Percentiles rank a stretch among this genome's conserved stretches.
phyloP scores from a whole-genome alignment of 495 filamentous ascomycete genomes.

The Astrothelium subdiscretum region DNA sequence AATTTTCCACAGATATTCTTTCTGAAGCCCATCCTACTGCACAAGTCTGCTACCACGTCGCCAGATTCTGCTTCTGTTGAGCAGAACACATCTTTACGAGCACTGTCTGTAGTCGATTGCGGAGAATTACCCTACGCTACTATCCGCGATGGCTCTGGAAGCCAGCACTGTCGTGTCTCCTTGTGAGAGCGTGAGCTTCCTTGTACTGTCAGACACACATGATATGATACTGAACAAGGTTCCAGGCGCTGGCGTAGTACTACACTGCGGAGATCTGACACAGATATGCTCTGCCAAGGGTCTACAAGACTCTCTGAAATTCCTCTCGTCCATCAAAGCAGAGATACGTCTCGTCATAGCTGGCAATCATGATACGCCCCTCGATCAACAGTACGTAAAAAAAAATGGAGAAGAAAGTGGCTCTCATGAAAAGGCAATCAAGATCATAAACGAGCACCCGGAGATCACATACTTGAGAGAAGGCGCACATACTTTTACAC shows the following conservation, averaged over 20 bases:
- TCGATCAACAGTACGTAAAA: background rate
- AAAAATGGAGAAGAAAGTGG: background rate
- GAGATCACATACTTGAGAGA: background rate
- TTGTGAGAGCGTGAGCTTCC: background rate
- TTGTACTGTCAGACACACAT: background rate
- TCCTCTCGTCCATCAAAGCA: background rate
- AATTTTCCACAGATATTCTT: background rate
- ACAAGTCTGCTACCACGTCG: background rate
- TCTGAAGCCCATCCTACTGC: background rate
- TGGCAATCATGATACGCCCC: background rate
- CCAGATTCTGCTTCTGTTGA: background rate
- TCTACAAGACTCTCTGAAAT: background rate
- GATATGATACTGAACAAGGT: background rate
- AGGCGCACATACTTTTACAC: background rate
- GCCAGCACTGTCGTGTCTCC: background rate
- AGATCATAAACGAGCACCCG: background rate
- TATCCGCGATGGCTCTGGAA: background rate
- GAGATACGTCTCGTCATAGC: background rate
- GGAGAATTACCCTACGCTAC: background rate
- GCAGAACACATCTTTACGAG: background rate
- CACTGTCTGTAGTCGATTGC: background rate
- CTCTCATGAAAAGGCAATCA: background rate
- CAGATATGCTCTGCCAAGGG: background rate
- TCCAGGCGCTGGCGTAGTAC: background rate
- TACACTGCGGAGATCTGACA: background rate